Percentiles rank a stretch among this genome's conserved stretches.
Evolutionary conservation across 2,329 filamentous ascomycete species (phyloP).

Genomic region (Herpotrichia juniperi): DNA sequence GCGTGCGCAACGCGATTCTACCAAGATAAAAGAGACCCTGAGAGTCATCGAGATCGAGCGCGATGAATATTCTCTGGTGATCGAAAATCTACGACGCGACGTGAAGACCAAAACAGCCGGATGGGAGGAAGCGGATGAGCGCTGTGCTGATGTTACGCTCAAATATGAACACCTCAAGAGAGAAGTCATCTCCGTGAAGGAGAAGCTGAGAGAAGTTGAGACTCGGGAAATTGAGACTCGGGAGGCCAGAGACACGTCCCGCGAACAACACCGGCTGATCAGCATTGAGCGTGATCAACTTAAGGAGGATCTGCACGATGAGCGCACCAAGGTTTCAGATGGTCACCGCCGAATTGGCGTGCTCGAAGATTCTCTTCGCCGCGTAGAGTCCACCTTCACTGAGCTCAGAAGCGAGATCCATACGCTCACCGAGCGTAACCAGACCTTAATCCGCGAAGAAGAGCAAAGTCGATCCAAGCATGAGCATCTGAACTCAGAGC

Average conservation of each 20-base stretch:
- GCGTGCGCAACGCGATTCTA: slow-evolving; percentile 25
- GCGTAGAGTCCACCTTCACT: slow-evolving; percentile 19
- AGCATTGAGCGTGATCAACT: slow-evolving; percentile 30
- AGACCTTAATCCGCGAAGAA: slow-evolving; percentile 20
- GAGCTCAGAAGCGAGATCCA: slow-evolving; percentile 21
- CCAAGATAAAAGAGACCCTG: slow-evolving; percentile 28
- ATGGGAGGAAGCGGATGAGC: slow-evolving; percentile 28
- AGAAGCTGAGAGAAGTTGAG: slow-evolving; percentile 26
- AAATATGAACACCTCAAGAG: slow-evolving; percentile 32
- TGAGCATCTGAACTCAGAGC: slow-evolving; percentile 17
- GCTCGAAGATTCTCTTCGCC: slow-evolving; percentile 29
- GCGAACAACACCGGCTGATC: slow-evolving; percentile 26
- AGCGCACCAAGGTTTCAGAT: slow-evolving; percentile 21
- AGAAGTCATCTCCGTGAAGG: slow-evolving; percentile 28
- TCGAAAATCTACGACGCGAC: slow-evolving; percentile 27
- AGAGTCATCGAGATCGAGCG: slow-evolving; percentile 25
- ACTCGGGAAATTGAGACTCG: slow-evolving; percentile 24
- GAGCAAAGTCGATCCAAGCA: slow-evolving; percentile 25
- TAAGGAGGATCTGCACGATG: slow-evolving; percentile 27
- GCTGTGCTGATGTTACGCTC: slow-evolving; percentile 22
- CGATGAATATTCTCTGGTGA: slow-evolving; percentile 24
- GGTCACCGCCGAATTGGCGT: slow-evolving; percentile 20
- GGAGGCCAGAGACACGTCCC: slow-evolving; percentile 19
- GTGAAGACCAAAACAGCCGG: slow-evolving; percentile 23
- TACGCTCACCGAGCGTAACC: slow-evolving; percentile 25